Evolutionary conservation across 2,329 filamentous ascomycete species (phyloP), one percentile per base, ranked within the genome.

Genomic region (Hymenoscyphus fructigenus): DNA sequence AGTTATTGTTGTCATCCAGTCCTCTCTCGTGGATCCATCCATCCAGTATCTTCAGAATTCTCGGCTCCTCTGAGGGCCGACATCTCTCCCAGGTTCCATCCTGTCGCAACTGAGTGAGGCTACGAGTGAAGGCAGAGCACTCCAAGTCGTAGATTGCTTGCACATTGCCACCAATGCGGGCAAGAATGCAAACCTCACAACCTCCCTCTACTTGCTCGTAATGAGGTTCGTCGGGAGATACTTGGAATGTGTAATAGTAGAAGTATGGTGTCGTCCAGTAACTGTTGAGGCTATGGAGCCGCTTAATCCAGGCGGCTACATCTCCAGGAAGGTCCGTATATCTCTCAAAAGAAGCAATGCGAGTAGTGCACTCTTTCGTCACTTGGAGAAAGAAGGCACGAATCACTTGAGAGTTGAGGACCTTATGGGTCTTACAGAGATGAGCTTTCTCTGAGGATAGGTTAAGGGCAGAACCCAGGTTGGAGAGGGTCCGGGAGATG

Each of bases 131-230:
- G 62, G 85, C 69, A 50, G 77, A 74, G 2, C 81, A 79, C 32
- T 80, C 74, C 36, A 87, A 69, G 68, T 84, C 82, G 5, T 76
- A 71, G 2, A 87, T 72, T 1, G 79, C 68, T 17, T 76, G 71
- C 4, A 70, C 73, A 36, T 78, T 76, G 0, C 80, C 80, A 1
- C 84, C 84, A 0, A 87, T 70, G 2, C 77, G 76, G 1, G 82
- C 78, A 14, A 87, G 72, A 32, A 84, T 80, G 66, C 85, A 87
- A 1, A 83, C 84, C 69, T 85, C 81, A 67, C 85, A 87, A 15
- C 76, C 74, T 6, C 72, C 76, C 34, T 67, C 63, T 3, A 81
- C 73, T 12, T 66, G 59, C 6, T 66, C 70, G 41, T 76, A 70
- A 57, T 67, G 69, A 32, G 61, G 60, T 0, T 77, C 70, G n/a